Conservation (phyloP, 495 filamentous ascomycete species). For the Penicillium longicatenatum region DNA sequence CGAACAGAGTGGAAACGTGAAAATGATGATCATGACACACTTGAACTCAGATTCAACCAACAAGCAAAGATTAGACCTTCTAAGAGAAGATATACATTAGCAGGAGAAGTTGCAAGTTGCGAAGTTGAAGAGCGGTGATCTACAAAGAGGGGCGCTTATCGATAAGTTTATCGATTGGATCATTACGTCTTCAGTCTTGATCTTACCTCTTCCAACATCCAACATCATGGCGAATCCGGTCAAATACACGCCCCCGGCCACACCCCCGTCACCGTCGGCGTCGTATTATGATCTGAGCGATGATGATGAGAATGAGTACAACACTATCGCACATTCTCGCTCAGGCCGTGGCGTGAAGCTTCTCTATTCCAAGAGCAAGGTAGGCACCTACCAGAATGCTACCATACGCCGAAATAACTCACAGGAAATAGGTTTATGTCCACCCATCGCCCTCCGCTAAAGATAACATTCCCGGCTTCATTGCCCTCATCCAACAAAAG, state of each 20-base stretch:
- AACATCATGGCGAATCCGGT: conserved; percentile 34
- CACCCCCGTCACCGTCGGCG: conserved; percentile 74
- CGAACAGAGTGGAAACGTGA: not conserved
- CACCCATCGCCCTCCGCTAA: conserved; percentile 90
- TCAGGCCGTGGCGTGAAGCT: conserved; percentile 88
- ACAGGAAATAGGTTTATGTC: conserved; percentile 75
- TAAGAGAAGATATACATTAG: not conserved
- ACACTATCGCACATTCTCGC: conserved; percentile 84
- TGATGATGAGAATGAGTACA: conserved; percentile 93
- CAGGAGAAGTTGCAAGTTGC: not conserved
- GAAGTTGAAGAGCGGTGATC: not conserved
- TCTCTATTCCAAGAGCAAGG: conserved; percentile 97
- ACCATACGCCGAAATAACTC: conserved; percentile 2
- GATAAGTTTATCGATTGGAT: conserved; percentile 16
- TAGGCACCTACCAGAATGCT: conserved; percentile 26
- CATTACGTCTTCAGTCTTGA: conserved; percentile 21
- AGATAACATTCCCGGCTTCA: conserved; percentile 96
- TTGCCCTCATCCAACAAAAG: conserved; percentile 93
- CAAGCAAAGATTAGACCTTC: not conserved
- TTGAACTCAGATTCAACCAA: not conserved
- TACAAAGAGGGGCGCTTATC: conserved; percentile 10
- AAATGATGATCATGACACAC: not conserved
- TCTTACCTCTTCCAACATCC: conserved; percentile 3
- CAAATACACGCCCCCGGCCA: conserved; percentile 47
- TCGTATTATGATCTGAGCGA: conserved; percentile 98